Conservation (phyloP, 768 basidiomycete genomes). For the Sarcomyxa edulis region DNA sequence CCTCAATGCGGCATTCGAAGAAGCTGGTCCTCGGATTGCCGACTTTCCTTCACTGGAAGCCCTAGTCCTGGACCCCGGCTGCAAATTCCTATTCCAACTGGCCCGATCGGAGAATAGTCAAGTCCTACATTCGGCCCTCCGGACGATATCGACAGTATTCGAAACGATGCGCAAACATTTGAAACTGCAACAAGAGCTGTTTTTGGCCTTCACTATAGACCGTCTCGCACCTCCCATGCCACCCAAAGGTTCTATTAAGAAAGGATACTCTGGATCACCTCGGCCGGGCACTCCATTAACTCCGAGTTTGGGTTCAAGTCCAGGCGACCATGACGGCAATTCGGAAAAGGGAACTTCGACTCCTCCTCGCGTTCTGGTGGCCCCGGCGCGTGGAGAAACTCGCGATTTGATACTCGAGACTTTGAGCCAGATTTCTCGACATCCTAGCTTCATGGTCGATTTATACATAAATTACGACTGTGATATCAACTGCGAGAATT, state of each 20-base stretch:
- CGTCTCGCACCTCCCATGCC: slow-evolving; percentile 61
- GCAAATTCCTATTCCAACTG: slow-evolving; percentile 96
- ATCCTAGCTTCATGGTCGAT: slow-evolving; percentile 92
- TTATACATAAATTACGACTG: slow-evolving; percentile 96
- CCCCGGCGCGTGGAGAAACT: slow-evolving; percentile 82
- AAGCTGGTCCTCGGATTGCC: slow-evolving; percentile 70
- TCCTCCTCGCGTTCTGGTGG: slow-evolving; percentile 53
- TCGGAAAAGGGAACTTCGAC: slow-evolving; percentile 38
- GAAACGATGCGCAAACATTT: slow-evolving; percentile 81
- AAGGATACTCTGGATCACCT: slow-evolving; percentile 37
- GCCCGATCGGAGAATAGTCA: slow-evolving; percentile 84
- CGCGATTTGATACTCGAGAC: slow-evolving; percentile 89
- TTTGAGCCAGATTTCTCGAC: slow-evolving; percentile 71
- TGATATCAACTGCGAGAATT: slow-evolving; percentile 92
- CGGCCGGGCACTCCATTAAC: slow-evolving; percentile 46
- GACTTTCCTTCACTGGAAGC: slow-evolving; percentile 72
- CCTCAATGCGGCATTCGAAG: slow-evolving; percentile 84
- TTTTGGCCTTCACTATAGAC: slow-evolving; percentile 91
- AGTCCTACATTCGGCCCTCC: slow-evolving; percentile 75
- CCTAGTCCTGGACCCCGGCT: slow-evolving; percentile 83
- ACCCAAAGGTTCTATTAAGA: slow-evolving; percentile 26
- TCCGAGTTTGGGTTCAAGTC: slow-evolving; percentile 37
- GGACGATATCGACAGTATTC: slow-evolving; percentile 84
- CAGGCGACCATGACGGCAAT: slow-evolving; percentile 31
- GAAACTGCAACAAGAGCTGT: slow-evolving; percentile 93